Evolutionary conservation across 306 rosid species (phyloP).

Genomic region (Hippophae tibetana): DNA sequence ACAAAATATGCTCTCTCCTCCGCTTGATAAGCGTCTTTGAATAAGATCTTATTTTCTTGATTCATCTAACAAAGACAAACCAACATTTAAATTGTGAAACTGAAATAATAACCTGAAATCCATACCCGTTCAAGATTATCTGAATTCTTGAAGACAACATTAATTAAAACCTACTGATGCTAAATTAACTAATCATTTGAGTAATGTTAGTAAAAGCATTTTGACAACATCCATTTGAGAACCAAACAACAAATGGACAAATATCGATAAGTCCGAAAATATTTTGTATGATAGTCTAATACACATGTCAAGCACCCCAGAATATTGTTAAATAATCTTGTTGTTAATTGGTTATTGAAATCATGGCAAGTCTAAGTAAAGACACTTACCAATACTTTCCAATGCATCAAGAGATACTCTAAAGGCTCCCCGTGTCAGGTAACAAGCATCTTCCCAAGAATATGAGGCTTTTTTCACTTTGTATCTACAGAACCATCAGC

Average conservation of each 20-base stretch:
- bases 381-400: slow-evolving; percentile 53
- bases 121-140: background rate
- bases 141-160: background rate
- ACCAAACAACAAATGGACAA: too few relatives aligned
- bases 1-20: slow-evolving; percentile 36
- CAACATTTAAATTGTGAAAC: slow-evolving; percentile 9
- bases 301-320: background rate
- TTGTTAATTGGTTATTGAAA: background rate
- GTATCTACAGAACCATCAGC: slow-evolving; percentile 91
- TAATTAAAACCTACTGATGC: too few relatives aligned
- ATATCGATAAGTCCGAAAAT: too few relatives aligned
- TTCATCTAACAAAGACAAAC: slow-evolving; percentile 49
- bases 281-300: too few relatives aligned
- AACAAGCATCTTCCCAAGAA: slow-evolving; percentile 86
- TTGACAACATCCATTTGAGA: too few relatives aligned
- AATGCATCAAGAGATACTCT: slow-evolving; percentile 53
- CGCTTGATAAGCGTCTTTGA: slow-evolving; percentile 49
- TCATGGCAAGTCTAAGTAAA: background rate
- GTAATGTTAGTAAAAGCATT: too few relatives aligned
- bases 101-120: background rate
- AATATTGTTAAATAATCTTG: background rate
- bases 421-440: slow-evolving; percentile 75
- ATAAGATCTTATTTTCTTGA: slow-evolving; percentile 76
- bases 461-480: slow-evolving; percentile 53
- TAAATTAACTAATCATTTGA: too few relatives aligned